These are phyloP conservation scores for Fusarium equiseti DNA, from an alignment of 2,329 filamentous ascomycete genomes.

Conservation along the genomic window DNA sequence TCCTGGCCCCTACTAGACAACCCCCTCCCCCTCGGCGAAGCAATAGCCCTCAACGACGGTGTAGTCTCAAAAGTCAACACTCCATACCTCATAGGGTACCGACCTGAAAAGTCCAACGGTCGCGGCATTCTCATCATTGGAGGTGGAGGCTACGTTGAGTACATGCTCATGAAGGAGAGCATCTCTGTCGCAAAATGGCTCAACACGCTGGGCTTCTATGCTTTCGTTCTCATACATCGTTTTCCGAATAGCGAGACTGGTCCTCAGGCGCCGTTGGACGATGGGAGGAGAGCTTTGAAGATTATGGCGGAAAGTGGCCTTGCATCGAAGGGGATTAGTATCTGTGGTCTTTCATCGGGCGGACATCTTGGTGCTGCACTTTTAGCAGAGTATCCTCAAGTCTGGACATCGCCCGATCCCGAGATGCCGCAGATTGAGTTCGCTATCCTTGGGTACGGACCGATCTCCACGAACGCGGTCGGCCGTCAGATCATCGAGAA, in stretches of 20 bases:
- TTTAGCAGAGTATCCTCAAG: slow-evolving; percentile 35
- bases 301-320: slow-evolving; percentile 29
- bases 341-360: slow-evolving; percentile 43
- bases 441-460: slow-evolving; percentile 39
- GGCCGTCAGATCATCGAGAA: slow-evolving; percentile 38
- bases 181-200: slow-evolving; percentile 41
- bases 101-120: slow-evolving; percentile 28
- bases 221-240: slow-evolving; percentile 43
- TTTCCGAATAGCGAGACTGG: slow-evolving; percentile 33
- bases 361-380: slow-evolving; percentile 41
- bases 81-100: slow-evolving; percentile 40
- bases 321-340: slow-evolving; percentile 27
- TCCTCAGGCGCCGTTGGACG: slow-evolving; percentile 37
- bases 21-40: slow-evolving; percentile 16
- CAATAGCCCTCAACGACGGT: slow-evolving; percentile 37
- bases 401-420: slow-evolving; percentile 33
- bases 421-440: slow-evolving; percentile 27
- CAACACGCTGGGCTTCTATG: slow-evolving; percentile 40
- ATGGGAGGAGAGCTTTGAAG: slow-evolving; percentile 39
- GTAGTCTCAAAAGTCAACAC: slow-evolving; percentile 35
- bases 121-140: slow-evolving; percentile 36
- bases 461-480: slow-evolving; percentile 39
- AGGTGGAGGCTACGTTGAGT: slow-evolving; percentile 39
- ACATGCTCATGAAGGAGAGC: slow-evolving; percentile 43
- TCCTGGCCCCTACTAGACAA: slow-evolving; percentile 34